Percentiles rank a stretch among this genome's conserved stretches.
Evolutionary conservation across 2,329 filamentous ascomycete genomes (phyloP).

Genomic region (Penicillium capsulatum): DNA sequence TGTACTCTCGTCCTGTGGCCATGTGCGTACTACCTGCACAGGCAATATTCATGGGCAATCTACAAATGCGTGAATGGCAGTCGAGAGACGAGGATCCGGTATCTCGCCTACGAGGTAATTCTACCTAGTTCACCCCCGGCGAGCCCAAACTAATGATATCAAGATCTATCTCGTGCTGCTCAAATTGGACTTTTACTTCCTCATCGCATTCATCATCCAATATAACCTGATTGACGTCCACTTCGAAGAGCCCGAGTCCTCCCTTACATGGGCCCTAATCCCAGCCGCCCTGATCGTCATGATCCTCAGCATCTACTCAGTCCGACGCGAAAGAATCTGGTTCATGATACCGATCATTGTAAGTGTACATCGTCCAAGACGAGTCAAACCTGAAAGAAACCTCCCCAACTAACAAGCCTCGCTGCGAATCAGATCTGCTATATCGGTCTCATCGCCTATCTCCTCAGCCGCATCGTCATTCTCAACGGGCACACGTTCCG

Average conservation of each 20-base stretch:
- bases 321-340: slow-evolving; percentile 9
- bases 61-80: slow-evolving; percentile 17
- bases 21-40: slow-evolving; percentile 14
- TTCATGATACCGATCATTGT: slow-evolving; percentile 3
- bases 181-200: slow-evolving; percentile 17
- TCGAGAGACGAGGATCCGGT: slow-evolving; percentile 6
- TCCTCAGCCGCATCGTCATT: slow-evolving; percentile 13
- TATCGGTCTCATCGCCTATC: slow-evolving; percentile 12
- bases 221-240: slow-evolving; percentile 20
- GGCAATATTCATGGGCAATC: slow-evolving; percentile 18
- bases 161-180: slow-evolving; percentile 18
- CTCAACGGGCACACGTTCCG: slow-evolving; percentile 6
- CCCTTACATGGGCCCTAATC: slow-evolving; percentile 16
- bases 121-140: too few species aligned
- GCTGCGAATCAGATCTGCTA: slow-evolving; percentile 13
- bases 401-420: too few species aligned
- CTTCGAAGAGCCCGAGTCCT: slow-evolving; percentile 18
- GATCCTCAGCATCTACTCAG: slow-evolving; percentile 12
- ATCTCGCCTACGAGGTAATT: slow-evolving; percentile 15
- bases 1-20: slow-evolving; percentile 10
- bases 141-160: neutral
- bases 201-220: slow-evolving; percentile 19
- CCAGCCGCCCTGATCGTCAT: slow-evolving; percentile 13
- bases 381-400: too few species aligned
- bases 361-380: too few species aligned